phyloP scores from a whole-genome alignment of 2,329 filamentous ascomycete genomes.

The Venturia carpophila region DNA sequence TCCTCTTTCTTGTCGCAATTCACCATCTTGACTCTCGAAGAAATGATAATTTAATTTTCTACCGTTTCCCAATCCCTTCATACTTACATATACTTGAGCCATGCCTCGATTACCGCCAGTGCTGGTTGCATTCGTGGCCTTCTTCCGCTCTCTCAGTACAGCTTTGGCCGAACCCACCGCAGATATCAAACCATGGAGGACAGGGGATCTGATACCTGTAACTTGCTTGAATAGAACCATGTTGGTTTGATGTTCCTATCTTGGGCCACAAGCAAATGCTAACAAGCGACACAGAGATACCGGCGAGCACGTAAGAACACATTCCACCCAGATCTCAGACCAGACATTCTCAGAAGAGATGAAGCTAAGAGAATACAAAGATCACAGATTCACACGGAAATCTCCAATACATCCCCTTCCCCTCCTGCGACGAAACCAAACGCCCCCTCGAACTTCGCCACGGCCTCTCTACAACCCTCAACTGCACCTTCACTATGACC shows the following conservation, averaged over 20 bases:
- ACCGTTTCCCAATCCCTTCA: not conserved
- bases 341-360: not conserved
- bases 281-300: conserved; percentile 57
- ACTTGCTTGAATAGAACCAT: conserved; percentile 45
- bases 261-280: not conserved
- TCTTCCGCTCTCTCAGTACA: conserved; percentile 11
- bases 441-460: conserved; percentile 50
- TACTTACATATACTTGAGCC: not conserved
- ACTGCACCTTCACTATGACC: conserved; percentile 71
- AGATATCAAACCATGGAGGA: conserved; percentile 13
- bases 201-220: conserved; percentile 39
- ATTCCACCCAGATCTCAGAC: not conserved
- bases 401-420: conserved; percentile 88
- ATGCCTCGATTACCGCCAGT: conserved; percentile 2
- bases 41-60: not conserved
- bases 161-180: not conserved
- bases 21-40: not conserved
- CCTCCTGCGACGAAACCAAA: conserved; percentile 78
- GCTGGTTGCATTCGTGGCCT: conserved; percentile 15
- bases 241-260: conserved; percentile 26
- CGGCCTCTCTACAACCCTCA: conserved; percentile 50
- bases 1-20: not conserved
- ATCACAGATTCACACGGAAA: conserved; percentile 73
- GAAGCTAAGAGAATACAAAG: conserved; percentile 23
- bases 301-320: conserved; percentile 60